These are phyloP conservation scores for Suillus fuscotomentosus DNA, from an alignment of 768 basidiomycete genomes.

Conservation along the genomic window DNA sequence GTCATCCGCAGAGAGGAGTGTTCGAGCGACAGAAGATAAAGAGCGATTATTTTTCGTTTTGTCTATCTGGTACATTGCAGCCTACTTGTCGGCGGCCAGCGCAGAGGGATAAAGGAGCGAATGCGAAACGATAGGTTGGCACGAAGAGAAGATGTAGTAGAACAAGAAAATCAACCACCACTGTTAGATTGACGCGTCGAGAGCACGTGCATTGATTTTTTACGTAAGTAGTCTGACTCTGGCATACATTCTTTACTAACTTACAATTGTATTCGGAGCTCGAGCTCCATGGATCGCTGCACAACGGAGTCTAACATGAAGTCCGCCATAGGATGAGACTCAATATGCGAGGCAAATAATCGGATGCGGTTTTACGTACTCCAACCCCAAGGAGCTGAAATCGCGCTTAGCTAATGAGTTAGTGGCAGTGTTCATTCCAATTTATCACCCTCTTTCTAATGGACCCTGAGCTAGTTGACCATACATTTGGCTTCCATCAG, in stretches of 20 bases:
- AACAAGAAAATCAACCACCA: conserved; percentile 19
- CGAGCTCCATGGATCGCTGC: no score
- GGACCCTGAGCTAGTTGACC: conserved; percentile 10
- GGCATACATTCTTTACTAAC: no score
- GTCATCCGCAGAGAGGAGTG: conserved; percentile 15
- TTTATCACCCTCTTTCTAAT: background rate
- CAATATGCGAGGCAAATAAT: no score
- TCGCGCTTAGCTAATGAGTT: background rate
- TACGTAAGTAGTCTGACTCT: background rate
- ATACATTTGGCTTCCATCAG: background rate
- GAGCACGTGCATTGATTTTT: conserved; percentile 32
- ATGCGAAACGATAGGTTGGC: conserved; percentile 11
- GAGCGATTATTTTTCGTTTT: conserved; percentile 10
- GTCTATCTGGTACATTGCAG: conserved; percentile 16
- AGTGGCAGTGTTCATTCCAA: background rate
- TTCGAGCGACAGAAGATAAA: conserved; percentile 7
- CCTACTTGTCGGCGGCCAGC: conserved; percentile 24
- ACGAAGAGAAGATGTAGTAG: conserved; percentile 1
- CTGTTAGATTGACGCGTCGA: conserved; percentile 17
- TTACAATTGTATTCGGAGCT: no score
- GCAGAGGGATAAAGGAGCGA: conserved; percentile 22
- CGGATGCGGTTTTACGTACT: background rate
- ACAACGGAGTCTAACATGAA: no score
- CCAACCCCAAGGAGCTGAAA: no score
- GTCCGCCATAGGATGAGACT: no score